Evolutionary conservation across 73 alveolate species (phyloP).

Genomic region (Uronychia binucleata): DNA sequence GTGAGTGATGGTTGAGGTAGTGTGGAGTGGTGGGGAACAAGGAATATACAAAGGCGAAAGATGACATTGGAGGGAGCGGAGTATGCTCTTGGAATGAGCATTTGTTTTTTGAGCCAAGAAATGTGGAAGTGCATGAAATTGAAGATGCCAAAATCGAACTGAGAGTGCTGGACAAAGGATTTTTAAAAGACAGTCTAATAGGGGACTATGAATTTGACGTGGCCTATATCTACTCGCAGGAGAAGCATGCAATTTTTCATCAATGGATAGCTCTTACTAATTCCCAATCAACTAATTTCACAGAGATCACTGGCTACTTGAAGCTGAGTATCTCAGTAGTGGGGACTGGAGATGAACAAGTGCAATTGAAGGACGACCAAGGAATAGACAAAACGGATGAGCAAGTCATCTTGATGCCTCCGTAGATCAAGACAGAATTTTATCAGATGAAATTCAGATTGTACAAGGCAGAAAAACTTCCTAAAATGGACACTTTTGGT

Average conservation of each 20-base stretch:
- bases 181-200: constrained; percentile 73
- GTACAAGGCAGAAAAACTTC: constrained; percentile 79
- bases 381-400: constrained; percentile 41
- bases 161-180: constrained; percentile 71
- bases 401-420: constrained; percentile 84
- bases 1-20: no score
- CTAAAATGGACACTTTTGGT: constrained; percentile 81
- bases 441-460: constrained; percentile 78
- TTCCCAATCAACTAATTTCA: constrained; percentile 83
- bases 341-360: constrained; percentile 83
- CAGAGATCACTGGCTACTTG: constrained; percentile 87
- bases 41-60: constrained; percentile 75
- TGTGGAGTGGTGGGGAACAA: constrained; percentile 58
- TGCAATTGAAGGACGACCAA: constrained; percentile 66
- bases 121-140: constrained; percentile 42
- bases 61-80: constrained; percentile 69
- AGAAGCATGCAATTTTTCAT: constrained; percentile 86
- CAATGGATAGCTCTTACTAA: constrained; percentile 93
- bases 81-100: constrained; percentile 81
- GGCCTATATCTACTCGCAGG: constrained; percentile 82
- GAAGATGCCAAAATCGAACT: constrained; percentile 66
- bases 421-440: constrained; percentile 76
- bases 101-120: constrained; percentile 75
- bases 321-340: constrained; percentile 83
- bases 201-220: constrained; percentile 93